Evolutionary conservation across 2,329 filamentous ascomycete genomes (phyloP), one percentile per base, ranked within the genome.

Genomic region (Dryadomyces sulphureus): DNA sequence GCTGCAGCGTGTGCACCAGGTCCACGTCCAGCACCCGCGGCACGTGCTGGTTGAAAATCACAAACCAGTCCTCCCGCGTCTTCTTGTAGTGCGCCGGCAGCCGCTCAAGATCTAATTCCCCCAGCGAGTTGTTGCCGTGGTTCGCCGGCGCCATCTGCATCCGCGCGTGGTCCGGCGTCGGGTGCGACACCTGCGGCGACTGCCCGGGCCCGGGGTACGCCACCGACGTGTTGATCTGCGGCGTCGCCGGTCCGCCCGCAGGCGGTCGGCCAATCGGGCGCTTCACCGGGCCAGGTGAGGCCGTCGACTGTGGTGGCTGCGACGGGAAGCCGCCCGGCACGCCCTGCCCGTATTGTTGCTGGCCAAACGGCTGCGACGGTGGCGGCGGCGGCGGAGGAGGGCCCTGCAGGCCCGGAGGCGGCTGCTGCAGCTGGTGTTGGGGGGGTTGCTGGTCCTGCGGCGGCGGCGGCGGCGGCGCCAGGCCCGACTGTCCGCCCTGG

Each of bases 11-110:
- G 66, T 96, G 92, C 41, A 95, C 82, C 35, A 98, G 73, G 53
- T 95, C 88, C 45, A 98, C 88, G 59, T 98, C 92, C 44, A 98
- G 70, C 44, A 88, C 79, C 49, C 92, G 86, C 51, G 85, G 86
- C 34, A 95, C 84, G 48, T 82, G 77, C 39, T 90, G 88, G 65
- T 98, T 95, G 73, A 95, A 98, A 53, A 96, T 85, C 39, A 86
- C 90, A 60, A 93, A 94, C 92, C 92, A 98, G 61, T 96, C 92
- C 39, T 77, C 70, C 25, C 86, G 84, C 48, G 87, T 84, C 60
- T 90, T 89, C 73, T 96, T 96, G 52, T 88, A 78, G 55, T 88
- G 81, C 2, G 83, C 76, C 25, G 89, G 87, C 36, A 96, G 73
- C 50, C 86, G 78, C 50, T 95, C 88, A 7, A 84, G 78, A 55